Evolutionary conservation across 2,329 filamentous ascomycete genomes (phyloP).

Genomic region (Macroventuria anomochaeta): DNA sequence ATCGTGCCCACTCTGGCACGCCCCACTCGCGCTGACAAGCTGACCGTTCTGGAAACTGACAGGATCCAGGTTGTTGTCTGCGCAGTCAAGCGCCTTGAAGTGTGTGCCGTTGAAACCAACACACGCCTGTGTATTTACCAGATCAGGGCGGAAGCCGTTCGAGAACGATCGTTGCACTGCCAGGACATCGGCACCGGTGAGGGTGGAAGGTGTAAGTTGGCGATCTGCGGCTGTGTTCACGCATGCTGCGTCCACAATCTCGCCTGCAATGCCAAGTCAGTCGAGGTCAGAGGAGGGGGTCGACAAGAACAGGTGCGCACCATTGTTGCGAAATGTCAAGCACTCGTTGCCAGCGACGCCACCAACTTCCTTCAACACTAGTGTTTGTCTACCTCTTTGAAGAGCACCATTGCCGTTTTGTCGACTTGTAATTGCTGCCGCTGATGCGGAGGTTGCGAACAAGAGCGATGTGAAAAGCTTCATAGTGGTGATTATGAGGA

Average conservation of each 20-base stretch:
- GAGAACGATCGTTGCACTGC: slow-evolving; percentile 50
- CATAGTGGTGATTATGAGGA: no score
- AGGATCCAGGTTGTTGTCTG: slow-evolving; percentile 18
- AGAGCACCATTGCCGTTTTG: background rate
- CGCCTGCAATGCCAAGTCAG: slow-evolving; percentile 32
- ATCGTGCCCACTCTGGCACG: slow-evolving; percentile 26
- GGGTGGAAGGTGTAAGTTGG: slow-evolving; percentile 50
- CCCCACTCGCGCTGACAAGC: slow-evolving; percentile 21
- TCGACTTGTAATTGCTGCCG: background rate
- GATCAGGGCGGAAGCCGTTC: slow-evolving; percentile 49
- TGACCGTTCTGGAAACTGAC: slow-evolving; percentile 22
- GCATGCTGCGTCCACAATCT: slow-evolving; percentile 54
- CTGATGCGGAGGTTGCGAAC: no score
- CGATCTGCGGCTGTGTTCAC: slow-evolving; percentile 48
- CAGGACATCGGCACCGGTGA: slow-evolving; percentile 43
- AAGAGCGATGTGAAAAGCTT: no score
- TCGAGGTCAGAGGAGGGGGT: no score
- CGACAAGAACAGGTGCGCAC: slow-evolving; percentile 25
- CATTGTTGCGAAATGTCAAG: slow-evolving; percentile 54
- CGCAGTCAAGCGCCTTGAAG: slow-evolving; percentile 49
- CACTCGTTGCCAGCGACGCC: slow-evolving; percentile 41
- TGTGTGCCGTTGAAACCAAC: slow-evolving; percentile 52
- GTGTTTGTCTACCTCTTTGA: slow-evolving; percentile 24
- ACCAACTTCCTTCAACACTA: slow-evolving; percentile 51
- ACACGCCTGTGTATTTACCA: slow-evolving; percentile 49